Conservation (phyloP, 192 early-diverging fungal genomes). For the Entophlyctis luteolus region DNA sequence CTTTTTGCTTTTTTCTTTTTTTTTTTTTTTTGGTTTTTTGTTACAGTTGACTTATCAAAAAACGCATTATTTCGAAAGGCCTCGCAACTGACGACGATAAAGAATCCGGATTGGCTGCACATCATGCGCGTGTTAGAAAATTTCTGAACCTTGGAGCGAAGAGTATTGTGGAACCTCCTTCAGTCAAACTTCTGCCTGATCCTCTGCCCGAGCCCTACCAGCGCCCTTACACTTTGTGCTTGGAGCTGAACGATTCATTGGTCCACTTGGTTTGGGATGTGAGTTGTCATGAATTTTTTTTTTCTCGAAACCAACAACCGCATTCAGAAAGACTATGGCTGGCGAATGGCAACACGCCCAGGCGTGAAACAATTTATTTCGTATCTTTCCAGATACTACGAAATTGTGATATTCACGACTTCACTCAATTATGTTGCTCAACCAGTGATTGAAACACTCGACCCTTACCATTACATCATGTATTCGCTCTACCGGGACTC, state of each 20-base stretch:
- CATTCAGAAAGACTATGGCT: slow-evolving; percentile 84
- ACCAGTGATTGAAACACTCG: slow-evolving; percentile 82
- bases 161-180: slow-evolving; percentile 27
- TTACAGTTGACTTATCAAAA: neutral
- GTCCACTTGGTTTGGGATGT: slow-evolving; percentile 91
- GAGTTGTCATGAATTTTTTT: slow-evolving; percentile 29
- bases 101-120: slow-evolving; percentile 20
- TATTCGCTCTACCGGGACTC: slow-evolving; percentile 91
- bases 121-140: slow-evolving; percentile 39
- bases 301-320: no score
- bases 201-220: slow-evolving; percentile 80
- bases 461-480: slow-evolving; percentile 77
- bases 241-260: slow-evolving; percentile 92
- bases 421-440: slow-evolving; percentile 77
- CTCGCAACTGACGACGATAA: slow-evolving; percentile 32
- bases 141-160: slow-evolving; percentile 20
- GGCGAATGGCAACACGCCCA: slow-evolving; percentile 94
- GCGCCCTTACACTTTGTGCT: slow-evolving; percentile 85
- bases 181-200: slow-evolving; percentile 85
- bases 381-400: slow-evolving; percentile 85
- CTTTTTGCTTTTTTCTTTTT: neutral
- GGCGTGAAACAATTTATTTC: slow-evolving; percentile 93
- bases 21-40: neutral
- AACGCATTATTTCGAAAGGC: neutral
- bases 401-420: slow-evolving; percentile 93